Base-by-base conservation (phyloP, 2,329 filamentous ascomycete species). In the Leptographium wingfieldii region DNA sequence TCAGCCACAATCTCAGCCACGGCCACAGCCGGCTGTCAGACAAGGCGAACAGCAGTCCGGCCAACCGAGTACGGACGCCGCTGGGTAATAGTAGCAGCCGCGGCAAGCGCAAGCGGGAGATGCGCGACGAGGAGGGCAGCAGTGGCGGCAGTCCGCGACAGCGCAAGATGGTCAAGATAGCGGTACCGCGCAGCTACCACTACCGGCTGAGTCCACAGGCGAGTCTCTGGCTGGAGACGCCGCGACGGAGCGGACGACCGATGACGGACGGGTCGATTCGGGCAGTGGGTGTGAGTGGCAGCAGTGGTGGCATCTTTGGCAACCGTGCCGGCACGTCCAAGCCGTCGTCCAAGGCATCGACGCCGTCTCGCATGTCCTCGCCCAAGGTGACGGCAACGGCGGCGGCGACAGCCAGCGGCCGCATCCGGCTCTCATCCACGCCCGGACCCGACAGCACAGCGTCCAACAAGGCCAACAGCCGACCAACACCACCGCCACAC, bases 81-180 rank as follows among this genome's bases (percentile, higher is more conserved):
- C 38, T 46, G 16, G 46, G n/a, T 43, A 31, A 11, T 16, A n/a
- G 29, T 19, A 9, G 29, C 3, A n/a, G 35, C 16, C 16, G 31
- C 11, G 33, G 3, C 56, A 71, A 71, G 63, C 67, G 69, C 53
- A 70, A 70, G 64, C 68, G 66, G 56, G 67, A 69, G 11, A 66
- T 67, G 25, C 59, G 31, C 5, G 65, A 66, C 19, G 63, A 54
- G 22, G 55, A 55, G 22, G 43, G 33, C 51, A 53, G 61, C 63
- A n/a, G 19, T 12, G 25, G 51, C 52, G 11, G 25, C 33, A 9
- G 9, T 10, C 33, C 33, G 33, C 33, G 33, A 6, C 66, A 66
- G 1, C 69, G 67, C 61, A 72, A 72, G 61, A 49, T 68, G 16
- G 48, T 65, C 31, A 66, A 63, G 53, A 61, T 65, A 12, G 14